Percentiles rank a stretch among this genome's conserved stretches.
These are phyloP conservation scores for Plasmodium billcollinsi DNA, from an alignment of 169 alveolate genomes.

Conservation along the genomic window DNA sequence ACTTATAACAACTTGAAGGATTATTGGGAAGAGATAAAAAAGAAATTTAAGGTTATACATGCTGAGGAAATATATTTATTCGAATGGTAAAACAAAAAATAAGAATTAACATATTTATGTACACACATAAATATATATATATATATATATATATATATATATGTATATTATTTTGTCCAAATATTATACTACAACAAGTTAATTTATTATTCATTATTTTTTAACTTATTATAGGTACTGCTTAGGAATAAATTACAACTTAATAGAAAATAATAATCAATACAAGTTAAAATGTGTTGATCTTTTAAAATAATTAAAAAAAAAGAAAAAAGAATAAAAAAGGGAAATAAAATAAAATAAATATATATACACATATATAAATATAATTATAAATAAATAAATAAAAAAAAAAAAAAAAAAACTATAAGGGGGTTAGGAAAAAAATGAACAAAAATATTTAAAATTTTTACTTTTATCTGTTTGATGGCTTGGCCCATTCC, in stretches of 20 bases:
- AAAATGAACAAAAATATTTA: too few relatives aligned
- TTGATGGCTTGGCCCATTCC: constrained; percentile 90
- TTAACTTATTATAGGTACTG: constrained; percentile 46
- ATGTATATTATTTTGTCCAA: not conserved
- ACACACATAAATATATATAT: too few relatives aligned
- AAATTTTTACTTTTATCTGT: constrained; percentile 21
- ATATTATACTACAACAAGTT: not conserved
- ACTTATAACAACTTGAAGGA: constrained; percentile 15
- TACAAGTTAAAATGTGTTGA: constrained; percentile 75
- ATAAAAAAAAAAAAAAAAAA: too few relatives aligned
- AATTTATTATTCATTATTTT: constrained; percentile 9
- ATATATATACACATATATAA: not conserved
- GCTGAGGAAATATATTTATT: constrained; percentile 58
- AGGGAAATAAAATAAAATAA: not conserved
- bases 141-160: too few relatives aligned
- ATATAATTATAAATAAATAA: not conserved
- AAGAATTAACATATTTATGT: not conserved
- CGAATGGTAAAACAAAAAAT: constrained; percentile 40
- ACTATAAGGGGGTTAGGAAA: too few relatives aligned
- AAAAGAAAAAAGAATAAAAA: constrained; percentile 3
- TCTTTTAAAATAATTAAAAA: constrained; percentile 48
- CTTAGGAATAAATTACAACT: constrained; percentile 59
- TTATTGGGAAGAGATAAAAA: constrained; percentile 48
- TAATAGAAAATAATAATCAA: constrained; percentile 62
- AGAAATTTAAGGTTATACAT: constrained; percentile 22